Evolutionary conservation across 257 asterid genomes (phyloP).

Genomic region (Forsythia suspensa): DNA sequence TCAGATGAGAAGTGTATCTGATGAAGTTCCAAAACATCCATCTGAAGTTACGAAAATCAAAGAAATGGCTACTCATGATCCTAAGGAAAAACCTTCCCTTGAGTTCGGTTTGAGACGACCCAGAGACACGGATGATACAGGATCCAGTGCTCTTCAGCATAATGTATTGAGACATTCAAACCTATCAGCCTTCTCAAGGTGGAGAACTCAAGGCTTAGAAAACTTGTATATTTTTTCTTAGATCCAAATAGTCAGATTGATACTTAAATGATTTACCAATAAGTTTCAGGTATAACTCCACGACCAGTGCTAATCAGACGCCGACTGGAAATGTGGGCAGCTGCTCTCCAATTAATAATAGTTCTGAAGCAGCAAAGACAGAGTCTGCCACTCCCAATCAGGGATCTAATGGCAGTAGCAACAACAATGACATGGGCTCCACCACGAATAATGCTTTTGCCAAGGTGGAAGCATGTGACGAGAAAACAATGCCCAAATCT

Average conservation of each 20-base stretch:
- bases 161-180: constrained; percentile 47
- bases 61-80: constrained; percentile 24
- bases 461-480: constrained; percentile 31
- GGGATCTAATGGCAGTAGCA: constrained; percentile 49
- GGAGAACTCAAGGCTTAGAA: background rate
- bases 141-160: constrained; percentile 37
- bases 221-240: background rate
- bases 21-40: constrained; percentile 29
- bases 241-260: background rate
- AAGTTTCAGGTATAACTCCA: constrained; percentile 40
- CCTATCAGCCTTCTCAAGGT: constrained; percentile 57
- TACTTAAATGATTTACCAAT: background rate
- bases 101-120: constrained; percentile 39
- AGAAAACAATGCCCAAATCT: constrained; percentile 25
- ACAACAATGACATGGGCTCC: constrained; percentile 52
- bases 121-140: constrained; percentile 35
- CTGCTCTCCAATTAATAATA: constrained; percentile 45
- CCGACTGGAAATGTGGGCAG: constrained; percentile 47
- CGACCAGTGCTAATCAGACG: constrained; percentile 37
- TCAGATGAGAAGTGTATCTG: constrained; percentile 20
- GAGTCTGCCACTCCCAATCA: constrained; percentile 47
- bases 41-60: constrained; percentile 24
- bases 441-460: constrained; percentile 41
- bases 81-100: constrained; percentile 35
- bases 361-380: constrained; percentile 43